Base-by-base conservation (phyloP, 192 early-diverging fungal genomes). In the Coemansia sp. region DNA sequence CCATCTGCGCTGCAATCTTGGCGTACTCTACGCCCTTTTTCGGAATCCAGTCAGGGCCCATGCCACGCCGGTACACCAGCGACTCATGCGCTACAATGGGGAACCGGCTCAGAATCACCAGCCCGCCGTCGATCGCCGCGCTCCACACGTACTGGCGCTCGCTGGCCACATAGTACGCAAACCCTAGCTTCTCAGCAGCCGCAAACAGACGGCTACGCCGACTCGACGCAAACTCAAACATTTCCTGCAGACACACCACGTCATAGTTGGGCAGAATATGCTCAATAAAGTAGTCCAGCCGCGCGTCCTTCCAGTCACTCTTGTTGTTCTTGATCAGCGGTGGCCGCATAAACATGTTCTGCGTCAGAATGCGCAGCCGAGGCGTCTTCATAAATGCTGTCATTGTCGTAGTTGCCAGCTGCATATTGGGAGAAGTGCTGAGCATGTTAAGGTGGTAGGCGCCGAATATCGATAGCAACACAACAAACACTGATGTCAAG, bases 11-110 rank as follows among this genome's bases (percentile, higher is more conserved):
- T 28, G 74, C 80, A n/a, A 93, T 85, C 60, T 85, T 83, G 22
- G 90, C 89, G 65, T 93, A 90, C 15, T 93, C 54, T 1, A 85
- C 92, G 11, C 93, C 93, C 78, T 94, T 93, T 25, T 84, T 74
- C 3, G 86, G 69, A 31, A 90, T 64, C 85, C 89, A 90, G 75
- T 93, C 92, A 34, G 83, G 85, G 19, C 89, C 78, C 19, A 84
- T 75, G 3, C 91, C 92, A 1, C 87, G 69, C 60, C 82, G 78
- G 76, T 84, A 93, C 28, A 83, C 85, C 15, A 91, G 69, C 21
- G 66, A 67, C 40, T 87, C 85, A 14, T 66, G 62, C 37, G 79
- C 66, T 5, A 85, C 79, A 54, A 94, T 87, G 3, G 89, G 90
- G 60, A 83, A 89, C 51, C 85, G 62, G 42, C 89, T 90, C 56